Conservation (phyloP, 2,329 filamentous ascomycete species). For the Aspergillus texensis region DNA sequence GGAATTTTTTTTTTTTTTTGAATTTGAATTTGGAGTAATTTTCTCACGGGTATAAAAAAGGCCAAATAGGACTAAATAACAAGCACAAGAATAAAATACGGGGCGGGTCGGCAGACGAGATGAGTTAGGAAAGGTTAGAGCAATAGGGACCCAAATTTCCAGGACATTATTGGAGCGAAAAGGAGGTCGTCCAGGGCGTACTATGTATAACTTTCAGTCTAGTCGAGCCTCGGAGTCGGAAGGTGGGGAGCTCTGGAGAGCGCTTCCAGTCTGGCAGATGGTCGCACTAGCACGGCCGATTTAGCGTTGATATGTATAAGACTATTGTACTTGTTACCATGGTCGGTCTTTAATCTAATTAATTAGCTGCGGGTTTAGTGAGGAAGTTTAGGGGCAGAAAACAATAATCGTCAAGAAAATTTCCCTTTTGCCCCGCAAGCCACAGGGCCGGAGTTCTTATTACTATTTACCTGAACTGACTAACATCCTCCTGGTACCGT, state of each 20-base stretch:
- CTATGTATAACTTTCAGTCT: slow-evolving; percentile 11
- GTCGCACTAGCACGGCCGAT: slow-evolving; percentile 1
- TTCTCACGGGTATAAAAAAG: slow-evolving; percentile 4
- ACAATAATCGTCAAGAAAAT: neutral
- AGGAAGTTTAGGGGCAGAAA: neutral
- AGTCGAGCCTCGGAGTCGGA: slow-evolving; percentile 26
- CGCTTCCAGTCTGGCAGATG: slow-evolving; percentile 1
- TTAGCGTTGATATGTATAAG: neutral
- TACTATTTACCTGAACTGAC: neutral
- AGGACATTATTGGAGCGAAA: slow-evolving; percentile 17
- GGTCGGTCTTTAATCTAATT: neutral
- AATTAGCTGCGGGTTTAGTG: neutral
- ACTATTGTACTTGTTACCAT: slow-evolving; percentile 4
- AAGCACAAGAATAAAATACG: slow-evolving; percentile 12
- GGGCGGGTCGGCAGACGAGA: slow-evolving; percentile 16
- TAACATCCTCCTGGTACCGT: neutral
- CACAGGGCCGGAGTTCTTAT: neutral
- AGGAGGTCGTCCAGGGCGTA: slow-evolving; percentile 8
- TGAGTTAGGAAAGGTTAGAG: slow-evolving; percentile 16
- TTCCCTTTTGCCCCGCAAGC: neutral
- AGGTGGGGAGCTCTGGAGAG: slow-evolving; percentile 22
- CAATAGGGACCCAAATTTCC: slow-evolving; percentile 14
- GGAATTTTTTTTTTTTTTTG: slow-evolving; percentile 3
- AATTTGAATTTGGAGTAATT: neutral
- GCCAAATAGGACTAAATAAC: neutral